phyloP scores from a whole-genome alignment of 2,329 filamentous ascomycete species.

The Dissoconium aciculare region DNA sequence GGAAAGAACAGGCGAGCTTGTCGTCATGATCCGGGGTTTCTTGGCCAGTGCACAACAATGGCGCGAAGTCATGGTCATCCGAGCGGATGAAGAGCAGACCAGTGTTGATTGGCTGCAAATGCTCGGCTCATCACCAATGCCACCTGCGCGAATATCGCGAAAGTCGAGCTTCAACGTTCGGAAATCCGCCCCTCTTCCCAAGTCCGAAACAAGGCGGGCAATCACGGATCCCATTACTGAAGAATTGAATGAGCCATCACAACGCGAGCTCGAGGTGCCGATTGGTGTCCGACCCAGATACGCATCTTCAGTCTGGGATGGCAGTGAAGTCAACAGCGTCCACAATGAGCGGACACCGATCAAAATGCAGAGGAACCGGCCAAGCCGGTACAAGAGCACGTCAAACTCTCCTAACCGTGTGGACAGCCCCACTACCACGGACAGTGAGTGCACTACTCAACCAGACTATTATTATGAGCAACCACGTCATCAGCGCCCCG shows the following conservation, averaged over 20 bases:
- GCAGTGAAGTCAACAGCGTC: slow-evolving; percentile 24
- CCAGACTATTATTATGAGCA: slow-evolving; percentile 14
- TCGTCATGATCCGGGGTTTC: slow-evolving; percentile 72
- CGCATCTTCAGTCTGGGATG: slow-evolving; percentile 33
- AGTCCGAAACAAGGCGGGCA: background rate
- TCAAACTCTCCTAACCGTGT: slow-evolving; percentile 6
- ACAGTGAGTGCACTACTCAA: slow-evolving; percentile 11
- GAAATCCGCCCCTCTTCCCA: slow-evolving; percentile 9
- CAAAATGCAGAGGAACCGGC: slow-evolving; percentile 11
- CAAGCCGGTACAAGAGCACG: slow-evolving; percentile 14
- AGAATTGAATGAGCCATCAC: slow-evolving; percentile 15
- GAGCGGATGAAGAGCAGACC: slow-evolving; percentile 60
- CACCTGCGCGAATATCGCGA: slow-evolving; percentile 35
- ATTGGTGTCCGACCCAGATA: slow-evolving; percentile 42
- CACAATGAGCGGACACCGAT: slow-evolving; percentile 8
- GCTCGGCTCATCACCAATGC: slow-evolving; percentile 51
- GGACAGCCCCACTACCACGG: slow-evolving; percentile 7
- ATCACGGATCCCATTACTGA: background rate
- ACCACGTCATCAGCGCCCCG: slow-evolving; percentile 7
- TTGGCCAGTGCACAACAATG: slow-evolving; percentile 50
- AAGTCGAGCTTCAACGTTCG: slow-evolving; percentile 36
- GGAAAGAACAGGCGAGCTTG: slow-evolving; percentile 54
- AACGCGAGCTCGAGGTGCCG: slow-evolving; percentile 44
- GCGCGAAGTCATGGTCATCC: slow-evolving; percentile 71
- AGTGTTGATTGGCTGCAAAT: slow-evolving; percentile 78